phyloP scores from a whole-genome alignment of 345 rosid genomes.

The Tarenaya hassleriana region DNA sequence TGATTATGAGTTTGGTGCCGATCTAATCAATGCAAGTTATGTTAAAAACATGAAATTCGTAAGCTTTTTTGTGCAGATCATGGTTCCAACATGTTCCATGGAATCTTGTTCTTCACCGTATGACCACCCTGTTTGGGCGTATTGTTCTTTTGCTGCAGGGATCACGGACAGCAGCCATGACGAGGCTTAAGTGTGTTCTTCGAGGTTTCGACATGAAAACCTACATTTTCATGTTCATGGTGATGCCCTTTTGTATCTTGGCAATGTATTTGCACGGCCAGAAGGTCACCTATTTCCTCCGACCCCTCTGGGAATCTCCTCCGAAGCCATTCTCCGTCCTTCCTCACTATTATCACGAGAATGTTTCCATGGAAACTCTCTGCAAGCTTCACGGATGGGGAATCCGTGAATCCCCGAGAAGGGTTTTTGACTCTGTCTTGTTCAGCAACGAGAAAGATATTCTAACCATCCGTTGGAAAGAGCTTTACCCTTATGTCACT shows the following conservation, averaged over 20 bases:
- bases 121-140: too few species aligned
- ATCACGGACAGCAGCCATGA: conserved; percentile 29
- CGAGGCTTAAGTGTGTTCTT: conserved; percentile 30
- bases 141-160: conserved; percentile 15
- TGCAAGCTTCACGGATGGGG: conserved; percentile 89
- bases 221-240: conserved; percentile 15
- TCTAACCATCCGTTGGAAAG: conserved; percentile 73
- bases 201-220: conserved; percentile 26
- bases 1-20: background rate
- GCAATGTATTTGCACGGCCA: conserved; percentile 29
- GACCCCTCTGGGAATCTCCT: conserved; percentile 33
- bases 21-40: too few species aligned
- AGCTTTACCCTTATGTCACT: conserved; percentile 69
- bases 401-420: conserved; percentile 64
- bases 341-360: conserved; percentile 41
- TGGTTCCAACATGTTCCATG: background rate
- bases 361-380: conserved; percentile 53
- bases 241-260: conserved; percentile 26
- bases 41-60: too few species aligned
- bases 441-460: conserved; percentile 79
- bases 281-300: conserved; percentile 30
- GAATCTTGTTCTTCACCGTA: background rate
- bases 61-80: background rate
- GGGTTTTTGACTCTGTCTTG: conserved; percentile 76
- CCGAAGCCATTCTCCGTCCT: conserved; percentile 22